Conservation (phyloP, 768 basidiomycete genomes). For the Cyclocybe aegerita region DNA sequence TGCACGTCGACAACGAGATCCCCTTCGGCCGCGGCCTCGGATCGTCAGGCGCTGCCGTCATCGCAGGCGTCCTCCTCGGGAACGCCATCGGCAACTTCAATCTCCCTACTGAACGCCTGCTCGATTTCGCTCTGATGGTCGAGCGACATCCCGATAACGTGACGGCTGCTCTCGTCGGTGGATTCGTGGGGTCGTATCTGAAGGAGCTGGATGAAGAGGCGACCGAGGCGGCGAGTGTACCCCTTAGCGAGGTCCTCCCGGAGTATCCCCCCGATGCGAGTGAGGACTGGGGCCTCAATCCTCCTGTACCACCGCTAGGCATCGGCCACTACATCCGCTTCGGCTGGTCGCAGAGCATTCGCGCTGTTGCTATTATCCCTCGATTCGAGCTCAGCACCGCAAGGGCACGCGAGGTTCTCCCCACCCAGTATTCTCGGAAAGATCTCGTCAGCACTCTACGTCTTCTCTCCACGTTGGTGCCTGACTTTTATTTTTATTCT, state of each 20-base stretch:
- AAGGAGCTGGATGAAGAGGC: conserved; percentile 84
- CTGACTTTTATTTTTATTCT: conserved; percentile 2
- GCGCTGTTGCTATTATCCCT: conserved; percentile 92
- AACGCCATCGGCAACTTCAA: conserved; percentile 76
- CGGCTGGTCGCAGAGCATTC: conserved; percentile 80
- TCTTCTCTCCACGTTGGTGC: not conserved
- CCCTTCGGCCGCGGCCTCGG: conserved; percentile 98
- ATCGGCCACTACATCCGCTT: conserved; percentile 96
- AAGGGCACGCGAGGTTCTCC: conserved; percentile 89
- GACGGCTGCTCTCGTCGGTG: conserved; percentile 94
- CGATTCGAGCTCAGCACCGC: conserved; percentile 96
- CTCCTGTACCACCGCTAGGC: conserved; percentile 83
- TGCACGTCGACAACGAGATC: conserved; percentile 89
- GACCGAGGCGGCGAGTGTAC: conserved; percentile 83
- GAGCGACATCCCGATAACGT: conserved; percentile 99
- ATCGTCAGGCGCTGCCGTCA: conserved; percentile 98
- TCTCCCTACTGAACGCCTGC: conserved; percentile 68
- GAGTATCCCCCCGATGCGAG: conserved; percentile 94
- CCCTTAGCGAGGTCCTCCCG: conserved; percentile 92
- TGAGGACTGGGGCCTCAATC: conserved; percentile 86
- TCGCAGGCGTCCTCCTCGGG: conserved; percentile 92
- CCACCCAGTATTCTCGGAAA: conserved; percentile 78
- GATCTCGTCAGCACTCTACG: conserved; percentile 68
- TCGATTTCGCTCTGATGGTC: conserved; percentile 98
- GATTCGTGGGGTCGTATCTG: conserved; percentile 96